These are phyloP conservation scores for Colletotrichum abscissum DNA, from an alignment of 2,329 filamentous ascomycete species.

Conservation along the genomic window DNA sequence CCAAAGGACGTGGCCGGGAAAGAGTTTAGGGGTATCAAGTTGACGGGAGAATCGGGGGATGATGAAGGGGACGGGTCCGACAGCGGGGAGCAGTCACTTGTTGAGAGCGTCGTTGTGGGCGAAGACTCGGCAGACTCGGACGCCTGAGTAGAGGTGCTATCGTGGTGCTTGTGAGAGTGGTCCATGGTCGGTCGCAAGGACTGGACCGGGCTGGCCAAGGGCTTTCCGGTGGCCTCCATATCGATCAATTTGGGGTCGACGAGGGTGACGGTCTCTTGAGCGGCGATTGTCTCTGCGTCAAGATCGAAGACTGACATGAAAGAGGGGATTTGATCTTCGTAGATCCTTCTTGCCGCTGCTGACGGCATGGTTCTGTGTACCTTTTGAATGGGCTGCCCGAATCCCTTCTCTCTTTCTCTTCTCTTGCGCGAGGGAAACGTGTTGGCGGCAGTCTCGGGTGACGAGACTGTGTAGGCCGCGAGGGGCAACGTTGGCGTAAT, in stretches of 20 bases:
- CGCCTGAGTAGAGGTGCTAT: conserved; percentile 81
- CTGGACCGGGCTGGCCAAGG: conserved; percentile 51
- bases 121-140: conserved; percentile 93
- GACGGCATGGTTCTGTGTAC: conserved; percentile 65
- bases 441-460: conserved; percentile 30
- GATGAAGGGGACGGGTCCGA: conserved; percentile 92
- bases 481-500: conserved; percentile 25
- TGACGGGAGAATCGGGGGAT: conserved; percentile 89
- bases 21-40: conserved; percentile 76
- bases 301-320: conserved; percentile 82
- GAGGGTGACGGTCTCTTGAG: conserved; percentile 64
- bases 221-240: conserved; percentile 51
- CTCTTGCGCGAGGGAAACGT: conserved; percentile 35
- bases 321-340: conserved; percentile 78
- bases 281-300: conserved; percentile 66
- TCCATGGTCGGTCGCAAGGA: conserved; percentile 55
- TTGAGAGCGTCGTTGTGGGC: conserved; percentile 92
- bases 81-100: conserved; percentile 88
- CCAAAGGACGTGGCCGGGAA: conserved; percentile 73
- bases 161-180: conserved; percentile 74
- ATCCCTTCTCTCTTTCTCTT: conserved; percentile 35
- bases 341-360: conserved; percentile 69
- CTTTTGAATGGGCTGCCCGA: conserved; percentile 31
- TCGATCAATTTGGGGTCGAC: conserved; percentile 65
- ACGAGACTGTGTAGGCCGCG: conserved; percentile 31